Percentiles rank a stretch among this genome's conserved stretches.
phyloP scores from a whole-genome alignment of 164 flowering plant genomes.

The Liquidambar formosana region DNA sequence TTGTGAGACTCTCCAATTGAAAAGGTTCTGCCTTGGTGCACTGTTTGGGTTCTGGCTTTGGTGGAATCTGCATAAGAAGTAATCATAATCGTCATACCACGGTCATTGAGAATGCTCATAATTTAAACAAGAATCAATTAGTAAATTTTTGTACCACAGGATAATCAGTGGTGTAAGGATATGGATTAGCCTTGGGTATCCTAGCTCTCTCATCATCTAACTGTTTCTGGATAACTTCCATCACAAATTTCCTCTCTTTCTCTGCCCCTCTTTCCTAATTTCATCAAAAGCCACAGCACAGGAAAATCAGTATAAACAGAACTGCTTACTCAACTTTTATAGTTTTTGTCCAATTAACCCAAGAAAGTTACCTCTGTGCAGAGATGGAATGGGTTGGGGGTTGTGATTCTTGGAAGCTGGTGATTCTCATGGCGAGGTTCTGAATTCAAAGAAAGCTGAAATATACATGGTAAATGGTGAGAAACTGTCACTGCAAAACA shows the following conservation, averaged over 20 bases:
- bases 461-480: background rate
- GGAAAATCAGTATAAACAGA: background rate
- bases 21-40: slow-evolving; percentile 90
- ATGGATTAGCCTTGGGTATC: slow-evolving; percentile 83
- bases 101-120: background rate
- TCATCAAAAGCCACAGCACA: background rate
- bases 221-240: slow-evolving; percentile 64
- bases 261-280: slow-evolving; percentile 80
- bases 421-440: slow-evolving; percentile 57
- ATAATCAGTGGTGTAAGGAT: slow-evolving; percentile 93
- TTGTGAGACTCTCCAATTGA: slow-evolving; percentile 80
- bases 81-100: background rate
- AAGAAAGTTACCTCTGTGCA: slow-evolving; percentile 63
- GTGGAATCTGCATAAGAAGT: slow-evolving; percentile 63
- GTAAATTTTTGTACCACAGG: slow-evolving; percentile 65
- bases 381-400: slow-evolving; percentile 85
- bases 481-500: background rate
- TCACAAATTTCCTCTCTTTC: slow-evolving; percentile 65
- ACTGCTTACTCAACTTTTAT: background rate
- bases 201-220: slow-evolving; percentile 81
- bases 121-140: background rate
- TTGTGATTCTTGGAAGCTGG: slow-evolving; percentile 61
- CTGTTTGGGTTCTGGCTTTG: slow-evolving; percentile 85
- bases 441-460: slow-evolving; percentile 78
- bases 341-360: background rate